Evolutionary conservation across 176 grass and related monocot species (phyloP), one percentile per base, ranked within the genome.

Genomic region (Thinopyrum elongatum): DNA sequence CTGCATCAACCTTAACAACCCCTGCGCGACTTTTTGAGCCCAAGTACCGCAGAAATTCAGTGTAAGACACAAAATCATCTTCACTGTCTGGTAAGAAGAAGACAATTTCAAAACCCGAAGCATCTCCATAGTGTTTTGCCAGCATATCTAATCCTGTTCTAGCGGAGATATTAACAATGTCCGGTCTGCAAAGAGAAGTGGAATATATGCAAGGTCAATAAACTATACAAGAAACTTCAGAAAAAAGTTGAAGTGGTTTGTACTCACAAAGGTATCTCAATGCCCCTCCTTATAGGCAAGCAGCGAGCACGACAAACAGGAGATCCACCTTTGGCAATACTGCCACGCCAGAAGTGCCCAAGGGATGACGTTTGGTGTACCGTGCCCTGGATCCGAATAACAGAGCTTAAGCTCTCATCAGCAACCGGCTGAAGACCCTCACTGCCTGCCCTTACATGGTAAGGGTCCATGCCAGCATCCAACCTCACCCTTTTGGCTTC

Each of bases 21-120:
- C 97, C 97, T 8, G 97, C 97, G 70, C 94, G 94, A 77, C 84
- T 91, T 88, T 96, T 99, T 58, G 90, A 91, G 26, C 90, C 65
- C 49, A 99, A 76, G 61, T 99, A 99, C 34, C 84, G 88, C 68
- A 99, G 83, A 70, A 99, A 96, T 67, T 99, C 97, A 36, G 94
- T 99, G 71, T 99, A 99, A n/a, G 97, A 94, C 69, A 95, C 80
- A 1, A 99, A 96, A 42, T 99, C 97, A 15, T 90, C 94, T 89
- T 99, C 97, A 15, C 92, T 91, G 64, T 96, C 94, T 77, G 97
- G 97, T 78, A 96, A 82, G 80, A 99, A 99, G 59, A 91, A 94
- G 22, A 94, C 84, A 70, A 95, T 86, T 21, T 96, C 97, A 80
- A 96, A 99, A 13, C 92, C 94, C 26, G 80, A 65, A 42, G 94